Base-by-base conservation (phyloP, 2,329 filamentous ascomycete species). In the Colletotrichum sp. region DNA sequence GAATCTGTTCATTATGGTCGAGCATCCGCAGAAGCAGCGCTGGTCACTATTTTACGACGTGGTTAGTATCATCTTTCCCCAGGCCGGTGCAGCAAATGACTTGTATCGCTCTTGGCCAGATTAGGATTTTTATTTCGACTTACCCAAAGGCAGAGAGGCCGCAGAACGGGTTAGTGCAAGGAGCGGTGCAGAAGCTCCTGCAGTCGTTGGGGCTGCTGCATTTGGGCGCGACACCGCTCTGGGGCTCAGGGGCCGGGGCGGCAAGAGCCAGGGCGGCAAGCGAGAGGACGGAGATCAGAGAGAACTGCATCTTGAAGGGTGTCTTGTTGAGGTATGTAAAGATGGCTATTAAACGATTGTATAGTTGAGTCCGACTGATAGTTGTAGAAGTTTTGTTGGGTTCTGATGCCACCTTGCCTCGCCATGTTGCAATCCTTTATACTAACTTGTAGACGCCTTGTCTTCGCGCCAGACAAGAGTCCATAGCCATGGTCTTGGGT, bases 111-210 rank as follows among this genome's bases (percentile, higher is more conserved):
- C 19, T 44, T n/a, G 2, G 15, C 0, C 5, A 66, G 5, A 22
- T 9, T 22, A n/a, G 11, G 6, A 16, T 12, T 25, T n/a, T 6
- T 1, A 5, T 8, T 13, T 13, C 44, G 12, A 65, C 39, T 4
- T 65, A 71, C 68, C 68, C 68, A 36, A 71, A 71, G 16, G 68
- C 68, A n/a, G 59, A 71, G 8, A 65, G 68, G 2, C 68, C 59
- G n/a, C 68, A 71, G 28, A 65, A 71, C 11, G 68, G 68, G 7
- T 5, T 55, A 3, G 59, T 57, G 59, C 68, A 71, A 2, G 68
- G 68, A 6, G 19, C 12, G 2, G 15, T 71, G 22, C 68, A 71
- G 59, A 71, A 71, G 59, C 39, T 65, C 8, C 59, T 27, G 39
- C 68, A 71, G 39, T 71, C 68, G 39, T 48, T 55, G 22, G 28